These are phyloP conservation scores for Pterulicium gracile DNA, from an alignment of 1,284 basidiomycete species.

Conservation along the genomic window DNA sequence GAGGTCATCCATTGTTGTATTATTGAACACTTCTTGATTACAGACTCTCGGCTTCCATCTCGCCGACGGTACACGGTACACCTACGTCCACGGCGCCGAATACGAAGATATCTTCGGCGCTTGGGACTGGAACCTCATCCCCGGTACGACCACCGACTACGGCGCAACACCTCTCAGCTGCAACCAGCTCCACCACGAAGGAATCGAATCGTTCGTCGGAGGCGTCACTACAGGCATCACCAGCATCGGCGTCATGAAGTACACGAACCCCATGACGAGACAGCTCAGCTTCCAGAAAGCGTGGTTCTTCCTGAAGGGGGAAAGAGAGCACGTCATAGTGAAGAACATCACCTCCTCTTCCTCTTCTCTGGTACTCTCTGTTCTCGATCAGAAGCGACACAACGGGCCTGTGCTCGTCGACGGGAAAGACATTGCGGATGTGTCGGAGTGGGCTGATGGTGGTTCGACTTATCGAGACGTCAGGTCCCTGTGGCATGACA, in stretches of 20 bases:
- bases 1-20: constrained; percentile 1
- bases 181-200: constrained; percentile 25
- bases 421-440: constrained; percentile 24
- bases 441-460: constrained; percentile 11
- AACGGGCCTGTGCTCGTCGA: constrained; percentile 24
- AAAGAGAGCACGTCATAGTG: constrained; percentile 51
- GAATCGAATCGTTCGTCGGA: constrained; percentile 49
- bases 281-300: constrained; percentile 53
- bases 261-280: constrained; percentile 48
- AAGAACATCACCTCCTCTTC: constrained; percentile 35
- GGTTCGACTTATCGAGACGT: constrained; percentile 20
- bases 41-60: constrained; percentile 58
- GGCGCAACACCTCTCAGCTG: constrained; percentile 39
- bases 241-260: constrained; percentile 50
- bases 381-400: constrained; percentile 52
- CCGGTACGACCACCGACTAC: constrained; percentile 59
- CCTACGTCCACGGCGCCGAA: constrained; percentile 51
- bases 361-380: constrained; percentile 40
- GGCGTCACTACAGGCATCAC: constrained; percentile 44
- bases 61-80: constrained; percentile 52
- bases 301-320: constrained; percentile 58
- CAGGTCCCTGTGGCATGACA: constrained; percentile 41
- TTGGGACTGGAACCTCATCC: constrained; percentile 68
- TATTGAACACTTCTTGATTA: neutral
- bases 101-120: constrained; percentile 58